Percentiles rank a stretch among this genome's conserved stretches.
Conservation (phyloP, 306 rosid genomes). For the Cyamopsis tetragonoloba region DNA sequence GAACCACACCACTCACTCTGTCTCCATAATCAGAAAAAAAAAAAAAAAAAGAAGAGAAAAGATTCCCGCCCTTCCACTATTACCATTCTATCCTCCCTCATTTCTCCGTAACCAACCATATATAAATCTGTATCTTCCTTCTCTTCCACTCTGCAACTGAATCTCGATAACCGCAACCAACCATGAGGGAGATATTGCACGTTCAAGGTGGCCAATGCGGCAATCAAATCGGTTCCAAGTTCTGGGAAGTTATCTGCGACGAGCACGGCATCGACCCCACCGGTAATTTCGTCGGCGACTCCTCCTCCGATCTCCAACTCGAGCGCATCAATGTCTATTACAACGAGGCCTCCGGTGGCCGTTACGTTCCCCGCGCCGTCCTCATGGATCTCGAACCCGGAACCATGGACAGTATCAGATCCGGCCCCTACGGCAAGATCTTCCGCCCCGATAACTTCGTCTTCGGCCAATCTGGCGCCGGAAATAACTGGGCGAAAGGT, state of each 20-base stretch:
- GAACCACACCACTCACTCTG: no score
- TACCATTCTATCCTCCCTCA: no score
- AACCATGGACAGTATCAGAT: slow-evolving; percentile 42
- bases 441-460: slow-evolving; percentile 39
- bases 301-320: background rate
- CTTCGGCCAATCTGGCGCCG: slow-evolving; percentile 44
- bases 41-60: no score
- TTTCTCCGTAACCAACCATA: no score
- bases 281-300: slow-evolving; percentile 13
- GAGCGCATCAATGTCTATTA: slow-evolving; percentile 40
- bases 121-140: no score
- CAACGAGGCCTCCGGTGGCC: slow-evolving; percentile 30
- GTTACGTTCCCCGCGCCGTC: slow-evolving; percentile 36
- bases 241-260: slow-evolving; percentile 42
- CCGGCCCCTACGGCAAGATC: slow-evolving; percentile 35
- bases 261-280: slow-evolving; percentile 37
- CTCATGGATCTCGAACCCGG: slow-evolving; percentile 45
- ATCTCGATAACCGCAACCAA: no score
- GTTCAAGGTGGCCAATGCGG: slow-evolving; percentile 43
- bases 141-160: no score
- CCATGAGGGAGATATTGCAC: slow-evolving; percentile 38
- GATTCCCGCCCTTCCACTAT: no score
- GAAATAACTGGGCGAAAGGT: slow-evolving; percentile 73
- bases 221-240: slow-evolving; percentile 39
- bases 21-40: no score